phyloP scores from a whole-genome alignment of 352 stramenopile species.

The Pythium plurisporium region DNA sequence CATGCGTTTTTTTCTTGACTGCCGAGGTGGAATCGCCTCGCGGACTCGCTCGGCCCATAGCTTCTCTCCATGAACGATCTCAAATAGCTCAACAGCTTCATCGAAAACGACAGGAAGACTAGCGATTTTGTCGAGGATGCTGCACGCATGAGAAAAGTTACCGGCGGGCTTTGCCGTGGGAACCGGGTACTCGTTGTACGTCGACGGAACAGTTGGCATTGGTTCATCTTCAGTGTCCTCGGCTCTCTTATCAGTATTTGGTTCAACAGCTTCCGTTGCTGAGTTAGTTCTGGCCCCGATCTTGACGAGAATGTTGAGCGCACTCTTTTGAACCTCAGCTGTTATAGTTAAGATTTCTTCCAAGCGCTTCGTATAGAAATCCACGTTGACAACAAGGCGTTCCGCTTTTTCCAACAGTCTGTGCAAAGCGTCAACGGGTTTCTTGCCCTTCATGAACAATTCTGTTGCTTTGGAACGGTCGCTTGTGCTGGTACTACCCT shows the following conservation, averaged over 20 bases:
- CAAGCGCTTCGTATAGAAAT: conserved; percentile 52
- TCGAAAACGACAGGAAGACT: conserved; percentile 73
- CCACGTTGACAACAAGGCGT: conserved; percentile 54
- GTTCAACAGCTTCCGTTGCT: too few species aligned
- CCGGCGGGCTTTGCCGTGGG: conserved; percentile 7
- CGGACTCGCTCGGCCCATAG: conserved; percentile 65
- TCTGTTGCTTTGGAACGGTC: conserved; percentile 11
- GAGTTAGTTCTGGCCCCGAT: too few species aligned
- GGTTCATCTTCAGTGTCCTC: not conserved
- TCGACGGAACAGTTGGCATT: conserved; percentile 7
- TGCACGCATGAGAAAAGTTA: conserved; percentile 47
- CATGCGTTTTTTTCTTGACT: conserved; percentile 77
- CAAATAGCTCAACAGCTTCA: conserved; percentile 49
- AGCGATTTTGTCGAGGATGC: conserved; percentile 61
- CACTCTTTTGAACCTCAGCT: conserved; percentile 43
- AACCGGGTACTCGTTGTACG: not conserved
- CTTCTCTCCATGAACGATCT: conserved; percentile 53
- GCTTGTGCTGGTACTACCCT: not conserved
- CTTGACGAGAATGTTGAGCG: conserved; percentile 41
- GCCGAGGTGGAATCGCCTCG: conserved; percentile 66
- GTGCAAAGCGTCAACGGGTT: conserved; percentile 57
- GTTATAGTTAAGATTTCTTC: conserved; percentile 52
- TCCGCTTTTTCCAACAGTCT: conserved; percentile 70
- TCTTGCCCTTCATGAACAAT: conserved; percentile 47
- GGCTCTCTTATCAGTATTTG: too few species aligned